A percentile compares a stretch with the other conserved stretches of the same genome.
phyloP scores from a whole-genome alignment of 306 rosid species.

The Cucumis sativus region DNA sequence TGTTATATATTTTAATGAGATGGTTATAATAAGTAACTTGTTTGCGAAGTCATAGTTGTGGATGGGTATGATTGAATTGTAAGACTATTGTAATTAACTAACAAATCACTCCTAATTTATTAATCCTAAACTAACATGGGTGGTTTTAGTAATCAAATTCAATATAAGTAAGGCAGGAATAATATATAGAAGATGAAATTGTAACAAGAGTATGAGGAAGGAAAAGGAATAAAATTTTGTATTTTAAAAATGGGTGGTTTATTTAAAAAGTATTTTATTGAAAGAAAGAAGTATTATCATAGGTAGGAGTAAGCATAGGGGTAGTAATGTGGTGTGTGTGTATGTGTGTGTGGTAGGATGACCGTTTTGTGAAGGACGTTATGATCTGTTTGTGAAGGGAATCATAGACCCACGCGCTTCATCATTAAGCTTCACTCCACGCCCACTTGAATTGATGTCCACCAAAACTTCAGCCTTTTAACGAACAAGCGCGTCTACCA shows the following conservation, averaged over 20 bases:
- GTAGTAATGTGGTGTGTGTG: not conserved
- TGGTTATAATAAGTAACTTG: too few species aligned
- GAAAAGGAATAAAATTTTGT: too few species aligned
- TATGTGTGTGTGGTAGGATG: not conserved
- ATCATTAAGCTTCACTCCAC: not conserved
- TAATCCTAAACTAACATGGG: not conserved
- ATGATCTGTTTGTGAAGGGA: not conserved
- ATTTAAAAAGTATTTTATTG: too few species aligned
- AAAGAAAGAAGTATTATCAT: not conserved
- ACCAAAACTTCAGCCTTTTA: not conserved
- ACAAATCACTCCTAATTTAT: too few species aligned
- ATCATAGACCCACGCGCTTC: not conserved
- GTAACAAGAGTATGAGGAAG: too few species aligned
- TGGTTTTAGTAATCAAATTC: too few species aligned
- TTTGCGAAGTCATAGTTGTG: not conserved
- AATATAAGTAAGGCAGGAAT: too few species aligned
- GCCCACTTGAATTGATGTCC: not conserved
- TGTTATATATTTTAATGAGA: too few species aligned
- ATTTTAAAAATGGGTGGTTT: too few species aligned
- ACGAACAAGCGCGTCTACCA: conserved; percentile 2
- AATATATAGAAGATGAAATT: too few species aligned
- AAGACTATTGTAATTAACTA: not conserved
- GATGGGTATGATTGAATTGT: too few species aligned
- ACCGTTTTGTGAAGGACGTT: conserved; percentile 7
- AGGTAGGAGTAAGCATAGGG: not conserved